A percentile compares a stretch with the other conserved stretches of the same genome.
Conservation (phyloP, 2,329 filamentous ascomycete genomes). For the Akanthomyces lecanii region DNA sequence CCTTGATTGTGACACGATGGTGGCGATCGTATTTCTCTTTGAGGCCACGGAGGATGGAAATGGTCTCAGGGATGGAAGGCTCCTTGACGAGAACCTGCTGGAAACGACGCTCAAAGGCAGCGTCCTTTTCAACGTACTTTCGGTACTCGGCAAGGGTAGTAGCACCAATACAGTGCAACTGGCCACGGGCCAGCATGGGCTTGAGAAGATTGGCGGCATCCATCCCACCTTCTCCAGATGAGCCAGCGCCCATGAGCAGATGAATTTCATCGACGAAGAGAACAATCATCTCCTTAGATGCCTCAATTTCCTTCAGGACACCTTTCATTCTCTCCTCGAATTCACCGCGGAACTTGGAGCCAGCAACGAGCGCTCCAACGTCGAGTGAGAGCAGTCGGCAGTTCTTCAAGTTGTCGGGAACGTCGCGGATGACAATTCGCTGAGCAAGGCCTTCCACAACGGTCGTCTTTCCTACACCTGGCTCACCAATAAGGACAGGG, state of each 20-base stretch:
- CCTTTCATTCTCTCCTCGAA: conserved; percentile 99
- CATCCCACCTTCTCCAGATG: conserved; percentile 95
- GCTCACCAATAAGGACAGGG: conserved; percentile 94
- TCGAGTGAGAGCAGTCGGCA: conserved; percentile 94
- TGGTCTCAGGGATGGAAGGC: conserved; percentile 79
- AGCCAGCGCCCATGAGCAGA: conserved; percentile 93
- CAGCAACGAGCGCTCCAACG: conserved; percentile 89
- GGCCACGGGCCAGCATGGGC: conserved; percentile 94
- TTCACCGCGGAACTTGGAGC: conserved; percentile 97
- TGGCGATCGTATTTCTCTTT: conserved; percentile 99
- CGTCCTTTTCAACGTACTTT: conserved; percentile 99
- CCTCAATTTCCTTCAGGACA: conserved; percentile 91
- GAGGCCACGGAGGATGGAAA: conserved; percentile 95
- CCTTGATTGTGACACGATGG: conserved; percentile 94
- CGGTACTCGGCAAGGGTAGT: conserved; percentile 94
- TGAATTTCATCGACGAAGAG: conserved; percentile 99
- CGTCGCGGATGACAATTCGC: conserved; percentile 93
- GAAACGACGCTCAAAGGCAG: conserved; percentile 96
- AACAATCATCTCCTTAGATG: conserved; percentile 93
- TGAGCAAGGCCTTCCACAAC: conserved; percentile 94
- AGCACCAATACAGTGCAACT: conserved; percentile 95
- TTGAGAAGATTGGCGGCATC: conserved; percentile 97
- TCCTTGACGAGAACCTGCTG: conserved; percentile 98
- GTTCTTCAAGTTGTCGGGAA: conserved; percentile 88
- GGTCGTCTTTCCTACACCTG: conserved; percentile 97